A percentile compares a stretch with the other conserved stretches of the same genome.
These are phyloP conservation scores for Cylindrodendrum hubeiense DNA, from an alignment of 2,329 filamentous ascomycete genomes.

Conservation along the genomic window DNA sequence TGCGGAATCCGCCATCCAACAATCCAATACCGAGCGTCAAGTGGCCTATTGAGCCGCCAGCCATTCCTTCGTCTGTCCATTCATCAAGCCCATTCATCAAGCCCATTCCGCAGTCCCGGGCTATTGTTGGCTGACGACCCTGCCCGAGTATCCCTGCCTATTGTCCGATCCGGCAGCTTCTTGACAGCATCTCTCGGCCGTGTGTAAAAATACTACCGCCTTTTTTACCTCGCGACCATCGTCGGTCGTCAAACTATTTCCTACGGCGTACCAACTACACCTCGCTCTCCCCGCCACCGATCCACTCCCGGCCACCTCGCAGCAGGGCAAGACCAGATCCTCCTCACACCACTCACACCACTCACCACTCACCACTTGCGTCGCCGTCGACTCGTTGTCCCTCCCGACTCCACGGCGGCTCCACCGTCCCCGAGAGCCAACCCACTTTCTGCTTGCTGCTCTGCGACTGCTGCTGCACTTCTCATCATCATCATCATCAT, in stretches of 20 bases:
- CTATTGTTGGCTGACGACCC: background rate
- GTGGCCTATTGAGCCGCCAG: background rate
- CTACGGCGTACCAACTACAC: background rate
- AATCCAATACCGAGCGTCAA: background rate
- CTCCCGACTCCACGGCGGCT: background rate
- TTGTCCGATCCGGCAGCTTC: background rate
- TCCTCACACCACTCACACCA: constrained; percentile 8
- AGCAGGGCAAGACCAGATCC: background rate
- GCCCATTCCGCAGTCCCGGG: background rate
- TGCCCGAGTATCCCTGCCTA: background rate
- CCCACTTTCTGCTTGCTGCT: constrained; percentile 1
- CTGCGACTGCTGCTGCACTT: background rate
- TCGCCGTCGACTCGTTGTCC: constrained; percentile 1
- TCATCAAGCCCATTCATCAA: background rate
- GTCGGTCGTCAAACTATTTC: background rate
- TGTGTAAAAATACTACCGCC: background rate
- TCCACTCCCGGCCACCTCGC: constrained; percentile 28
- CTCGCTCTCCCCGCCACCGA: constrained; percentile 18
- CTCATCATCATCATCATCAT: constrained; percentile 7
- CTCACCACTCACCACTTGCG: background rate
- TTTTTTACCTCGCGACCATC: background rate
- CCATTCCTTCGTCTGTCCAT: background rate
- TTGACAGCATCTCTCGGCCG: background rate
- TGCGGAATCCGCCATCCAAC: background rate
- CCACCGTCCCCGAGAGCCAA: constrained; percentile 14